Evolutionary conservation across 352 stramenopile species (phyloP).

Genomic region (Pythium angustatum): DNA sequence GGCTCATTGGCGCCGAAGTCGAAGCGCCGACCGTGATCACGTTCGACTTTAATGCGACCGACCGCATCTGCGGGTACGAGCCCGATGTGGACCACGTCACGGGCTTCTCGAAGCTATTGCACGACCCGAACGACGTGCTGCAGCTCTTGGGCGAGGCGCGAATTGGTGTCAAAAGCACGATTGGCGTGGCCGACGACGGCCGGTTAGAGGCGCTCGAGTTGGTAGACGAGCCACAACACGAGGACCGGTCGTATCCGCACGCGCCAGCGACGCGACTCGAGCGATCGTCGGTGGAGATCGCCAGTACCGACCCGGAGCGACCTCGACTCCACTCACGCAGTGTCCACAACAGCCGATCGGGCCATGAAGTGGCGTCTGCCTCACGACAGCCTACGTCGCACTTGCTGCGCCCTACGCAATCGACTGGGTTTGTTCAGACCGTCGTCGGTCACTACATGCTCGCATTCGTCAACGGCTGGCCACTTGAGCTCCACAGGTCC

Average conservation of each 20-base stretch:
- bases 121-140: constrained; percentile 32
- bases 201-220: constrained; percentile 6
- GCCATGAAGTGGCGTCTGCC: no score
- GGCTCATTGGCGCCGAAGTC: constrained; percentile 44
- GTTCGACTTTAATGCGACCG: constrained; percentile 41
- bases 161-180: constrained; percentile 42
- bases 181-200: constrained; percentile 17
- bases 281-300: no score
- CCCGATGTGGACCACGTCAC: constrained; percentile 41
- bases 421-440: constrained; percentile 3
- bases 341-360: no score
- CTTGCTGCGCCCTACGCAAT: background rate
- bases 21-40: constrained; percentile 25
- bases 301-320: no score
- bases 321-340: no score
- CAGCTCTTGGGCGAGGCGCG: constrained; percentile 35
- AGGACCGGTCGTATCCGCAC: background rate
- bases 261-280: no score
- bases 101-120: constrained; percentile 35
- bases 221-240: background rate
- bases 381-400: no score
- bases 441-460: constrained; percentile 8
- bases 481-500: background rate
- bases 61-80: constrained; percentile 33
- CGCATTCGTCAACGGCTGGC: constrained; percentile 4